Base-by-base conservation (phyloP, 805 yeast genomes). In the Candida maltosa region DNA sequence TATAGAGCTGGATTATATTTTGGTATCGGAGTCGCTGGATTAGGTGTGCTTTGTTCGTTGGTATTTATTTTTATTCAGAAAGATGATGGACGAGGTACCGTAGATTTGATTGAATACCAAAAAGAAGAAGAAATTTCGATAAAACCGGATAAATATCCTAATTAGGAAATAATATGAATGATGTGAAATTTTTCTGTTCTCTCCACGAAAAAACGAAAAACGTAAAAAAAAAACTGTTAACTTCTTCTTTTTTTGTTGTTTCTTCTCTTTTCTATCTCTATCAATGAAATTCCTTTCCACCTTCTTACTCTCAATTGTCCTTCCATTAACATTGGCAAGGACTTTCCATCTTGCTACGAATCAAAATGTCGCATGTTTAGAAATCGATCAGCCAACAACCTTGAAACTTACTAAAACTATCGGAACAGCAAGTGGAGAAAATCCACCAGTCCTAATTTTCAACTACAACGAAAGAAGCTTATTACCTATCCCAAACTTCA, bases 1-100 rank as follows among this genome's bases (percentile, higher is more conserved):
- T 76, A 78, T 47, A 56, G 86, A 33, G 70, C 71, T 14, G 84
- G 84, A 0, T 51, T 69, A 32, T 80, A 79, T 44, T 67, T 75
- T 15, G 87, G 83, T 1, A 62, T 76, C 22, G 91, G 88, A 0
- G 52, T 79, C 8, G 73, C 81, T 1, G 78, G 70, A 0, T 39
- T 70, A 12, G 83, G 81, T 0, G 59, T 45, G 4, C 45, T 52
- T 27, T 41, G 42, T 35, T 45, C 60, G 25, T 16, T 57, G 10
- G 42, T 62, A 33, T 67, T 63, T 24, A 40, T 55, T 18, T 31
- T 9, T 25, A 9, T 40, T n/a, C 38, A 32, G 16, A 22, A 23
- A 15, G 28, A 39, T 30, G 42, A 39, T 26, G 18, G 8, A 2
- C 23, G 12, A 4, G 39, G 39, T 8, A 17, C 32, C 10, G 12